These are phyloP conservation scores for Vitrella brassicaformis DNA, from an alignment of 73 alveolate genomes.

Conservation along the genomic window DNA sequence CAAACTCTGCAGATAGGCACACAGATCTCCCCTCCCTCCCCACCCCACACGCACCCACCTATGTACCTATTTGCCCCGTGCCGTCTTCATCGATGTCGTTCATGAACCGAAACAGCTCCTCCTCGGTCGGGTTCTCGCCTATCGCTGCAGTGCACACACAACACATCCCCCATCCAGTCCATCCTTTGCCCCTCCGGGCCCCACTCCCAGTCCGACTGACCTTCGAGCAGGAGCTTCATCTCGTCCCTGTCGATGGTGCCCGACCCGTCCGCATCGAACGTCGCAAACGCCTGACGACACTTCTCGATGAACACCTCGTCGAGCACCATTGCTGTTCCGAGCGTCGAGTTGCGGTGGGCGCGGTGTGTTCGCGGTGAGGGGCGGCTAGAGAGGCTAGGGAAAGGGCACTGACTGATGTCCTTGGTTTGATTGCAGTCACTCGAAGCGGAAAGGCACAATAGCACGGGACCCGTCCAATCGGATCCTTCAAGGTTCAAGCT, in stretches of 20 bases:
- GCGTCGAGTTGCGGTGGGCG: no score
- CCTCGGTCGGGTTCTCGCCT: slow-evolving; percentile 15
- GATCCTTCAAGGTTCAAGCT: no score
- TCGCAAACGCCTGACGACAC: slow-evolving; percentile 38
- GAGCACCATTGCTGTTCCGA: slow-evolving; percentile 31
- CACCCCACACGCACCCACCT: no score
- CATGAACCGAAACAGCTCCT: slow-evolving; percentile 38
- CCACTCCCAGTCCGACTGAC: neutral
- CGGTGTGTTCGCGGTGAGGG: no score
- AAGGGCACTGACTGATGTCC: no score
- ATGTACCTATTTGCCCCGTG: neutral
- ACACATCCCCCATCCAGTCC: neutral
- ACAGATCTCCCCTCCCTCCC: no score
- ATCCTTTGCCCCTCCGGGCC: neutral
- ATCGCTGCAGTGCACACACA: neutral
- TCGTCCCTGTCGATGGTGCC: slow-evolving; percentile 37
- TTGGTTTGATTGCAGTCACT: no score
- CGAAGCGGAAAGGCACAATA: no score
- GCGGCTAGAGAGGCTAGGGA: no score
- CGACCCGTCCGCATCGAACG: slow-evolving; percentile 32
- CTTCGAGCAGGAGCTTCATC: slow-evolving; percentile 34
- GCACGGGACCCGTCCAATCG: no score
- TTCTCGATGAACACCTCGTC: slow-evolving; percentile 37
- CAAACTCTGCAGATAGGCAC: slow-evolving; percentile 23
- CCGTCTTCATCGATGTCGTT: slow-evolving; percentile 38